Evolutionary conservation across 441 rosid species (phyloP), one percentile per base, ranked within the genome.

Genomic region (Gossypium gossypioides): DNA sequence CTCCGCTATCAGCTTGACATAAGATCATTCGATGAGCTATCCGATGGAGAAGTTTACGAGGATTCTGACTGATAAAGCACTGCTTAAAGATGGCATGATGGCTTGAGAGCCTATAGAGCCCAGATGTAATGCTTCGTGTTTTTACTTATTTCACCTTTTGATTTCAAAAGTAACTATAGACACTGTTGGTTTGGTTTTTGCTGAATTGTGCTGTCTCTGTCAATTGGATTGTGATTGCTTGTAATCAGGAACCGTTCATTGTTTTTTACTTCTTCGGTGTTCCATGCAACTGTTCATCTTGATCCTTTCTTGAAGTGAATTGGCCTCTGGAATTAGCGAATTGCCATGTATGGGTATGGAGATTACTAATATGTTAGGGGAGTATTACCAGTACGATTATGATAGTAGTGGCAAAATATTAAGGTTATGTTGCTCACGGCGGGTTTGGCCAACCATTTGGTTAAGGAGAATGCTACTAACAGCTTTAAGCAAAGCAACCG

Each of bases 1-100:
- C 84, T 86, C 5, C 85, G 90, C 63, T 86, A 86, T 82, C 90
- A 87, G 82, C 86, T 87, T 25, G 91, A 87, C 77, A 85, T 87
- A 65, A 82, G 88, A 78, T 80, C 91, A 19, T 87, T 85, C 10
- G 90, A 86, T 69, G 90, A 86, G 67, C 55, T 86, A 24, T 86
- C 90, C 9, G 91, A 87, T 69, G 85, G 80, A 56, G 88, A 78
- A 69, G 79, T 76, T 34, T 82, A 83, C 6, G 88, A 86, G 48
- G 90, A 86, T 78, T 81, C 87, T 44, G 90, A 86, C 74, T 86
- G 65, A 58, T 24, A 42, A 71, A 73, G 25, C 18, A 21, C 57
- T 15, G 13, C 27, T 60, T 16, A 60, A 72, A 51, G 50, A 42
- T 21, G 58, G 51, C 27, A 44, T 10, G 73, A 59, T 46, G 2